Conservation (phyloP, 2,329 filamentous ascomycete species). For the Cercospora beticola region DNA sequence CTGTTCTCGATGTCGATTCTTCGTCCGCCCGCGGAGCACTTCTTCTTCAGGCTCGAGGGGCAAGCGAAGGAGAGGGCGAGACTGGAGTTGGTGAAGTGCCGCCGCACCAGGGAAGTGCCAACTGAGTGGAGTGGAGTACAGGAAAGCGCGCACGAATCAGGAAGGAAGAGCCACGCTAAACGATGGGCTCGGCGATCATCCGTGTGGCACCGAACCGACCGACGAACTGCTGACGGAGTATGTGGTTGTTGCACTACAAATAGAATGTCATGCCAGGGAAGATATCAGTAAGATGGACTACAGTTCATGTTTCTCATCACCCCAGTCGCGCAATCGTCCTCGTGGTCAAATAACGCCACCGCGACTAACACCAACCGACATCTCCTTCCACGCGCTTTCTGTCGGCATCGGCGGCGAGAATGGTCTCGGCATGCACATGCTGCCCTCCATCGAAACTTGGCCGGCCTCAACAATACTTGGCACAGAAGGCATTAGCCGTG, state of each 20-base stretch:
- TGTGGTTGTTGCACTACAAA: not conserved
- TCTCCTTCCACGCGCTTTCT: not conserved
- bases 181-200: constrained; percentile 3
- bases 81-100: not conserved
- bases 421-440: not conserved
- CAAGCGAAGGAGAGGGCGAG: not conserved
- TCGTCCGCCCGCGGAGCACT: not conserved
- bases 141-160: not conserved
- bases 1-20: not conserved
- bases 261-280: not conserved
- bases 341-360: not conserved
- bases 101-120: constrained; percentile 1
- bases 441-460: not conserved
- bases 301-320: not conserved
- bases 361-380: not conserved
- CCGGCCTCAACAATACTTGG: not conserved
- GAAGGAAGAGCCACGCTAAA: constrained; percentile 4
- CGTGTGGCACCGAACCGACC: constrained; percentile 6
- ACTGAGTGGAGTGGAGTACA: constrained; percentile 7
- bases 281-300: not conserved
- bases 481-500: not conserved
- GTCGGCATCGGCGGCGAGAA: not conserved
- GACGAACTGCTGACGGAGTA: not conserved
- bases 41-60: not conserved
- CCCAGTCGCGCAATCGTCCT: not conserved